Evolutionary conservation across 805 yeast genomes (phyloP).

Genomic region (Zygoascus ofunaensis): DNA sequence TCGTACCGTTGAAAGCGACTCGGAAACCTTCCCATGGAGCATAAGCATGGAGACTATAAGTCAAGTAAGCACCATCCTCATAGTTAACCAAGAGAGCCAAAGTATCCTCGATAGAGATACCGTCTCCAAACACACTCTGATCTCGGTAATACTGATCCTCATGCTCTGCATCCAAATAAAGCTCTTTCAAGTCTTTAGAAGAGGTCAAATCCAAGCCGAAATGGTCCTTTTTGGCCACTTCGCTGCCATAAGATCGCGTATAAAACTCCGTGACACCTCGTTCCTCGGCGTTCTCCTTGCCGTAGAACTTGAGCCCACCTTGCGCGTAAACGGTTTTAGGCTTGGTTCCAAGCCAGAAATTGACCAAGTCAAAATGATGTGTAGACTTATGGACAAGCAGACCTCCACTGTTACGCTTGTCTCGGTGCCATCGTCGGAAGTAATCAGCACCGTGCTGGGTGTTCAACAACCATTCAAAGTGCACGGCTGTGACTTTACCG

Average conservation of each 20-base stretch:
- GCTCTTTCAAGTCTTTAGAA: constrained; percentile 6
- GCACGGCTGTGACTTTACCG: constrained; percentile 12
- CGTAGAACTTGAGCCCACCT: constrained; percentile 12
- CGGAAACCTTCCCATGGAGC: constrained; percentile 13
- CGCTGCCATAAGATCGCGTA: constrained; percentile 11
- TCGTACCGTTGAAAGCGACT: constrained; percentile 11
- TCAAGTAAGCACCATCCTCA: constrained; percentile 9
- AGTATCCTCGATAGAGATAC: constrained; percentile 13
- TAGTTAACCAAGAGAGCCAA: constrained; percentile 11
- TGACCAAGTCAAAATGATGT: constrained; percentile 13
- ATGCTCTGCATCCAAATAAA: constrained; percentile 13
- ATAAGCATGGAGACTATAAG: constrained; percentile 12
- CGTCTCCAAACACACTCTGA: constrained; percentile 13
- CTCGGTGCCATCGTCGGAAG: constrained; percentile 12
- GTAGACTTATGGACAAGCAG: constrained; percentile 13
- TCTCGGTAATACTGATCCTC: constrained; percentile 12
- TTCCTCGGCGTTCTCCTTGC: constrained; percentile 13
- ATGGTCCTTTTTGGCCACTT: constrained; percentile 9
- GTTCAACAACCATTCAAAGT: constrained; percentile 13
- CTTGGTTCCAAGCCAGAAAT: constrained; percentile 10
- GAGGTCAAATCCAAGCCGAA: constrained; percentile 9
- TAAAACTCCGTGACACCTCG: constrained; percentile 12
- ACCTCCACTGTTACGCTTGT: constrained; percentile 13
- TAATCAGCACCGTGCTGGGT: constrained; percentile 13
- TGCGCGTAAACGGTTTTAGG: constrained; percentile 12